Evolutionary conservation across 257 asterid genomes (phyloP).

Genomic region (Henckelia pumila): DNA sequence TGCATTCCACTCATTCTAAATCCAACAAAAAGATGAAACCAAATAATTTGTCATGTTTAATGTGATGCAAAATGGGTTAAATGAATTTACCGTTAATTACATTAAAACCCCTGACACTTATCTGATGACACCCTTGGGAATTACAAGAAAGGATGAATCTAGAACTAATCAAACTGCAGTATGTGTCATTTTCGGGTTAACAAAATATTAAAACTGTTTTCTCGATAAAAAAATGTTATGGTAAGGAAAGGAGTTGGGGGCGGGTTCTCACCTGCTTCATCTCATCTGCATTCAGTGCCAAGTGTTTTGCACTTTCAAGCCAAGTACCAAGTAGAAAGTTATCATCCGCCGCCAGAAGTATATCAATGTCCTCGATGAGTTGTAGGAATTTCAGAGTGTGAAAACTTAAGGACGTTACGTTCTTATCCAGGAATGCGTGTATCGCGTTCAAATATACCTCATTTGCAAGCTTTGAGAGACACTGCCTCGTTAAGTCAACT

Average conservation of each 20-base stretch:
- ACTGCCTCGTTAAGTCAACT: constrained; percentile 89
- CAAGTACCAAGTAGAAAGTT: constrained; percentile 87
- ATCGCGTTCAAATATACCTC: constrained; percentile 76
- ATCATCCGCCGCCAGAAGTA: constrained; percentile 79
- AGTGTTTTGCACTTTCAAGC: constrained; percentile 79
- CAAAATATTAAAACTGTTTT: no score
- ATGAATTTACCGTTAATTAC: no score
- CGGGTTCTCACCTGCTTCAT: constrained; percentile 55
- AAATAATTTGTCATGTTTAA: not conserved
- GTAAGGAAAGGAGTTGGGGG: not conserved
- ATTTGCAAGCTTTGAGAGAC: constrained; percentile 90
- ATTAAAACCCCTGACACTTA: no score
- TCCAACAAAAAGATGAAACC: not conserved
- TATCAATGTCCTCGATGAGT: constrained; percentile 83
- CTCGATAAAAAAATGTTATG: not conserved
- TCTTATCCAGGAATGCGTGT: constrained; percentile 56
- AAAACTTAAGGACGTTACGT: constrained; percentile 47
- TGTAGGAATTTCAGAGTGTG: constrained; percentile 65
- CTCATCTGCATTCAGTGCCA: constrained; percentile 61
- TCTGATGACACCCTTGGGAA: no score
- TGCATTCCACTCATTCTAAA: constrained; percentile 94
- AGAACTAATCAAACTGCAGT: no score
- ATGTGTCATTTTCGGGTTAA: no score
- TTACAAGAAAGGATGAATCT: no score
- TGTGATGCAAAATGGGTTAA: not conserved